These are phyloP conservation scores for Fusarium sp. DNA, from an alignment of 2,329 filamentous ascomycete species.

Conservation along the genomic window DNA sequence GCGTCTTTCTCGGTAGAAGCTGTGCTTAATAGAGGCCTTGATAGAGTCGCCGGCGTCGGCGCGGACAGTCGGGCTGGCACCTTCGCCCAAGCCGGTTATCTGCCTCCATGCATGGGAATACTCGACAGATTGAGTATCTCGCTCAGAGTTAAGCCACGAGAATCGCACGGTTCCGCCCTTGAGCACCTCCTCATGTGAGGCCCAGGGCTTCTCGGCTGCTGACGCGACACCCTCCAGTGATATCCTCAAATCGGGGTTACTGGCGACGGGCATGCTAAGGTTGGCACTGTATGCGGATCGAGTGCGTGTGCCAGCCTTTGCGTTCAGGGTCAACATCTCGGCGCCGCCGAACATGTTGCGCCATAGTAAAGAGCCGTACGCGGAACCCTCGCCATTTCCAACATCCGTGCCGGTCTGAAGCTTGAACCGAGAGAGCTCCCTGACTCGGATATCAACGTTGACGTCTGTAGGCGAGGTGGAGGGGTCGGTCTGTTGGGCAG, in stretches of 20 bases:
- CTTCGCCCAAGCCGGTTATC: constrained; percentile 79
- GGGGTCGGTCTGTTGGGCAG: constrained; percentile 75
- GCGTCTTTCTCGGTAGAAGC: constrained; percentile 81
- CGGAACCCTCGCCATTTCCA: constrained; percentile 93
- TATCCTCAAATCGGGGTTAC: constrained; percentile 83
- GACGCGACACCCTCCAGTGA: constrained; percentile 86
- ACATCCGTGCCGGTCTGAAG: constrained; percentile 96
- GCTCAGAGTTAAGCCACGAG: constrained; percentile 74
- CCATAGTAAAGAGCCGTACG: constrained; percentile 87
- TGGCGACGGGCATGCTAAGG: constrained; percentile 84
- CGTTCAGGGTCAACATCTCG: constrained; percentile 88
- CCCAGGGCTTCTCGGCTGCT: constrained; percentile 90
- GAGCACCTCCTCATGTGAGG: constrained; percentile 90
- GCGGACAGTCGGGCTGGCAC: constrained; percentile 84
- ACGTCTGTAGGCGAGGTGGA: constrained; percentile 80
- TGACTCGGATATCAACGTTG: constrained; percentile 84
- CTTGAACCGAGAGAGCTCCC: constrained; percentile 84
- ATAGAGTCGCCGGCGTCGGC: constrained; percentile 89
- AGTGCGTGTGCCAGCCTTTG: constrained; percentile 89
- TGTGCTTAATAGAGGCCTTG: constrained; percentile 88
- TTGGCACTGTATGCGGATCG: constrained; percentile 90
- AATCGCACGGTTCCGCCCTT: constrained; percentile 83
- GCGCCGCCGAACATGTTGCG: constrained; percentile 96
- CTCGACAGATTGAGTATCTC: constrained; percentile 80
- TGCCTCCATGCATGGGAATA: constrained; percentile 91